These are phyloP conservation scores for Camelina sativa DNA, from an alignment of 345 rosid species.

Conservation along the genomic window DNA sequence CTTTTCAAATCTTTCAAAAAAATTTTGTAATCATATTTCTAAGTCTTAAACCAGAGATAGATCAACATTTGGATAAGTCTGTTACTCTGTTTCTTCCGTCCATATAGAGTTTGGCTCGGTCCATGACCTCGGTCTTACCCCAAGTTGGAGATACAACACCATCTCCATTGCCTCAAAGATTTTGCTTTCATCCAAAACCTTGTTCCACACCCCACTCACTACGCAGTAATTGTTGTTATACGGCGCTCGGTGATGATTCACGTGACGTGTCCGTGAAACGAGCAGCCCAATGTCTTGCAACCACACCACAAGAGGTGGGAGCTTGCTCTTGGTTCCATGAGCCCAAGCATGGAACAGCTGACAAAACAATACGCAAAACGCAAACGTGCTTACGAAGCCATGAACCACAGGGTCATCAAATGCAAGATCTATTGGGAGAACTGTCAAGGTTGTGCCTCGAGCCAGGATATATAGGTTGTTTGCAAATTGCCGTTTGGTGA, in stretches of 20 bases:
- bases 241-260: constrained; percentile 72
- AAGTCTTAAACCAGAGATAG: neutral
- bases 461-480: constrained; percentile 82
- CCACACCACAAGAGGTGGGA: constrained; percentile 62
- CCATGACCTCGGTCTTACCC: constrained; percentile 82
- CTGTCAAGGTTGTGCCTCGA: constrained; percentile 53
- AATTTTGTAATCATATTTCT: neutral
- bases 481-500: constrained; percentile 75
- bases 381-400: constrained; percentile 55
- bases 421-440: constrained; percentile 64
- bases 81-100: constrained; percentile 58
- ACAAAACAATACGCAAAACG: constrained; percentile 84
- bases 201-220: constrained; percentile 82
- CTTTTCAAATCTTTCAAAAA: neutral
- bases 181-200: constrained; percentile 59
- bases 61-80: constrained; percentile 23
- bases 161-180: constrained; percentile 77
- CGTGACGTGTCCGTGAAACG: constrained; percentile 68
- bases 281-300: constrained; percentile 75
- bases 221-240: constrained; percentile 85
- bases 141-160: constrained; percentile 58
- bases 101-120: constrained; percentile 64
- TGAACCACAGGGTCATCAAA: constrained; percentile 55
- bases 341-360: constrained; percentile 97
- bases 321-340: constrained; percentile 80